Conservation (phyloP, 331 rosid genomes). For the Dryas integrifolia region DNA sequence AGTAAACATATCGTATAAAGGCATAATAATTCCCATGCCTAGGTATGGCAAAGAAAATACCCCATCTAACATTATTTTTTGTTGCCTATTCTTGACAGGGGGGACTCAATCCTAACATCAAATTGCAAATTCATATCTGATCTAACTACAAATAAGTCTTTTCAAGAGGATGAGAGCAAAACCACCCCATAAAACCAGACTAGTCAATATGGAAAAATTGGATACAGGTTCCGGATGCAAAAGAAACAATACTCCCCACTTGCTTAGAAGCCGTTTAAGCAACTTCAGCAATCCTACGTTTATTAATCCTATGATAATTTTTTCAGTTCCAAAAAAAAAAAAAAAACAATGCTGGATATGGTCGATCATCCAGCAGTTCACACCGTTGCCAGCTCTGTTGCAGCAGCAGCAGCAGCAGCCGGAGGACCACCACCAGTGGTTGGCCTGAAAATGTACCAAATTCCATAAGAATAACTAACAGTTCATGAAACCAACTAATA, state of each 20-base stretch:
- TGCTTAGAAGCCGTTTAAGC: constrained; percentile 39
- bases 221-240: constrained; percentile 38
- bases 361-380: constrained; percentile 26
- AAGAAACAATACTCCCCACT: constrained; percentile 36
- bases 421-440: constrained; percentile 90
- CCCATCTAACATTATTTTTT: constrained; percentile 15
- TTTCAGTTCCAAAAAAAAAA: constrained; percentile 31
- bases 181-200: constrained; percentile 46
- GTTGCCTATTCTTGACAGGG: constrained; percentile 6
- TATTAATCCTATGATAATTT: constrained; percentile 39
- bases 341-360: constrained; percentile 5
- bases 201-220: constrained; percentile 35
- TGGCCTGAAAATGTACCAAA: constrained; percentile 52
- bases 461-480: background rate
- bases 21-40: constrained; percentile 18
- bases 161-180: constrained; percentile 64
- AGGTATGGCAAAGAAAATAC: constrained; percentile 1
- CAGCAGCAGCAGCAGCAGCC: constrained; percentile 33
- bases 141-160: constrained; percentile 44
- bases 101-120: constrained; percentile 34
- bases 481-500: background rate
- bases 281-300: constrained; percentile 38
- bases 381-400: constrained; percentile 38
- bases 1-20: background rate
- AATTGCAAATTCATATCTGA: constrained; percentile 39